Conservation (phyloP, 73 alveolate species). For the Paramecium caudatum region DNA sequence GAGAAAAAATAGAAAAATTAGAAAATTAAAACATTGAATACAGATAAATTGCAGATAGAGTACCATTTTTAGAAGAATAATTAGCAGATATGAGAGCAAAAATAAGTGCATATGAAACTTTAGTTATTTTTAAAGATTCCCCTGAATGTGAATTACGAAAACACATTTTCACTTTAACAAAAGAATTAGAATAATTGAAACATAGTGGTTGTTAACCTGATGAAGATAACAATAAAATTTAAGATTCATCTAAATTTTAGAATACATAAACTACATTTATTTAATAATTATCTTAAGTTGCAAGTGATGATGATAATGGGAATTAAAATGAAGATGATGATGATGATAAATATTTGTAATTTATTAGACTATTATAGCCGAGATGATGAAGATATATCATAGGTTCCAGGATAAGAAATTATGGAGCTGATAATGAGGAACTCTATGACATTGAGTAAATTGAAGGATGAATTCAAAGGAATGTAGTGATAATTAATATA, state of each 20-base stretch:
- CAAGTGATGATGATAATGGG: constrained; percentile 6
- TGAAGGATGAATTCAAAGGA: constrained; percentile 16
- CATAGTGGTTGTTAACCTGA: not conserved
- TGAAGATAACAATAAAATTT: not conserved
- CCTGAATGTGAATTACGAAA: constrained; percentile 20
- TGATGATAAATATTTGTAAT: constrained; percentile 66
- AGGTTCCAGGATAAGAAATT: constrained; percentile 18
- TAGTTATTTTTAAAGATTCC: constrained; percentile 17
- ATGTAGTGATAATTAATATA: too few species aligned
- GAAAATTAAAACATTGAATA: constrained; percentile 29
- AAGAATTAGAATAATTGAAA: constrained; percentile 1
- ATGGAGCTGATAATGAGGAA: constrained; percentile 53
- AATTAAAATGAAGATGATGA: not conserved
- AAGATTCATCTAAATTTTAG: constrained; percentile 24
- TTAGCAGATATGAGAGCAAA: constrained; percentile 9
- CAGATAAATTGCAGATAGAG: not conserved
- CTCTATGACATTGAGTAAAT: constrained; percentile 35
- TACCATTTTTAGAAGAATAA: constrained; percentile 55
- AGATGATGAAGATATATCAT: constrained; percentile 28
- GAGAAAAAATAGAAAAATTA: not conserved
- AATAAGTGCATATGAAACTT: not conserved
- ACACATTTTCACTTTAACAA: not conserved
- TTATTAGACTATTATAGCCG: not conserved
- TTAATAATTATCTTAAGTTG: constrained; percentile 34
- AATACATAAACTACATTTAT: constrained; percentile 30